These are phyloP conservation scores for Arachnomyces sp. DNA, from an alignment of 2,329 filamentous ascomycete species.

Conservation along the genomic window DNA sequence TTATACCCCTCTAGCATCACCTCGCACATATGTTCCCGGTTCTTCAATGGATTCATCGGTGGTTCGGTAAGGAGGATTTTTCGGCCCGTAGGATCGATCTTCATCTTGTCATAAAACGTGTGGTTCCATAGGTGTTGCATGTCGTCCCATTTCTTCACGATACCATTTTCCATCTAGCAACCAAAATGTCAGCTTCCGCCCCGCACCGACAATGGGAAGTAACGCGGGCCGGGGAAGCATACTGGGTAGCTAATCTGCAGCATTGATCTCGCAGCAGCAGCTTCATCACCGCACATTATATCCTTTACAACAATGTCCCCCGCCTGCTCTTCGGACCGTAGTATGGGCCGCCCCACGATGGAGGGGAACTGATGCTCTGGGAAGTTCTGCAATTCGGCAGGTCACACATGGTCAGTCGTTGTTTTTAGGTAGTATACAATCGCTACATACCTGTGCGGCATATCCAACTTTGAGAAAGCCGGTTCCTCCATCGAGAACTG, in stretches of 20 bases:
- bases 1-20: conserved; percentile 98
- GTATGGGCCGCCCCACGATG: conserved; percentile 94
- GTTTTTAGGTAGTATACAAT: conserved; percentile 14
- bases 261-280: conserved; percentile 90
- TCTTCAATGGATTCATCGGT: conserved; percentile 94
- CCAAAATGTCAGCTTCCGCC: conserved; percentile 12
- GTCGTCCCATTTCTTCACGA: conserved; percentile 99
- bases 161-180: conserved; percentile 90
- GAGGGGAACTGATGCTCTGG: conserved; percentile 98
- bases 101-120: conserved; percentile 96
- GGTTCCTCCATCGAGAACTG: conserved; percentile 98
- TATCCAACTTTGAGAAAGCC: conserved; percentile 99
- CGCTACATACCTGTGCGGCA: conserved; percentile 63
- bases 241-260: conserved; percentile 95
- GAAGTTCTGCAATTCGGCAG: conserved; percentile 65
- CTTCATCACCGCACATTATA: conserved; percentile 99
- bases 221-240: conserved; percentile 27
- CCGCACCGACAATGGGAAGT: conserved; percentile 8
- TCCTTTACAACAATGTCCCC: conserved; percentile 75
- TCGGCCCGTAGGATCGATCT: conserved; percentile 78
- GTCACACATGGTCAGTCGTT: conserved; percentile 7
- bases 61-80: conserved; percentile 98
- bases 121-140: conserved; percentile 99
- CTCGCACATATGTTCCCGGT: conserved; percentile 96
- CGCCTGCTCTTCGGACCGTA: conserved; percentile 88